Base-by-base conservation (phyloP, 352 stramenopile species). In the Bremia lactucae region DNA sequence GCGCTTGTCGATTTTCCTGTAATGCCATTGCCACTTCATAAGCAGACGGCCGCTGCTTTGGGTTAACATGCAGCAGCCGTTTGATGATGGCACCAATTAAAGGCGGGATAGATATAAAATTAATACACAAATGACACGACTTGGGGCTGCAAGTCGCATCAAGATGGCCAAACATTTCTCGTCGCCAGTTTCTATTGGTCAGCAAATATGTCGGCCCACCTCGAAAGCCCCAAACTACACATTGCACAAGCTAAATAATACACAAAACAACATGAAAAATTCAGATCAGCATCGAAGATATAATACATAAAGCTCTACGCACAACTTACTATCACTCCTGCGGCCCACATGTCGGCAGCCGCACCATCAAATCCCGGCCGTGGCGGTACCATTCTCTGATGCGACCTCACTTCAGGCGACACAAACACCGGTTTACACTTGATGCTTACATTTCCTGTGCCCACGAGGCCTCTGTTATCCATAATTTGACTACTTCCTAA, bases 341-440 rank as follows among this genome's bases (percentile, higher is more conserved):
- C 71, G 4, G 76, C 71, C 72, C 76, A 92, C 51, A 92, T 68
- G 51, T 92, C 79, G 0, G 79, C 75, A 5, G 64, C 66, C 2
- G 63, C 52, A n/a, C 79, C 79, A 42, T 84, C 51, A 54, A 92
- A 92, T 4, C 79, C 76, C 9, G 71, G 74, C 25, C 76, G 57
- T 0, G 79, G 74, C 6, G 67, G 55, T 14, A 66, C 37, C 21
- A 78, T 59, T 33, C 66, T 74, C 33, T 80, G 62, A 42, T 89
- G 68, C 6, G 55, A 55, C 23, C 71, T 61, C 46, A 92, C 60
- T 53, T 92, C 79, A 1, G 79, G 79, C 2, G 79, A 59, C 23
- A 87, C 74, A 48, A 86, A 92, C 29, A 78, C 45, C 10, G 69
- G 72, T 35, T 92, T 92, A 51, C 65, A 83, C 64, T 92, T 92